phyloP scores from a whole-genome alignment of 495 filamentous ascomycete genomes.

The Platismatia glauca region DNA sequence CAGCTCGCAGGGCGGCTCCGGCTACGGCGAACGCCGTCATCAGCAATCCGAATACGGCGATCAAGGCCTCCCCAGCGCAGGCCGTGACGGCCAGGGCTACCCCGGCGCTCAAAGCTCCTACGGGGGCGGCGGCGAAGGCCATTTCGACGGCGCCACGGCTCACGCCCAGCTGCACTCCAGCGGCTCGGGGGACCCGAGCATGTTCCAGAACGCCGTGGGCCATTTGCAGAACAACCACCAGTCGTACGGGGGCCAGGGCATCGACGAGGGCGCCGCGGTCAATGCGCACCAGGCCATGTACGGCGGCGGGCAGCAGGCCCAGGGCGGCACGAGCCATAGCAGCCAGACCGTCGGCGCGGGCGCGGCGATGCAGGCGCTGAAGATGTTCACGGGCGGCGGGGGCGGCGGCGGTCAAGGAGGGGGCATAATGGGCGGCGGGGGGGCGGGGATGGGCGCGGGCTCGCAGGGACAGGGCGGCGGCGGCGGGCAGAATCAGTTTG shows the following conservation, averaged over 20 bases:
- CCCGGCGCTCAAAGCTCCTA: too few relatives aligned
- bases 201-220: slow-evolving; percentile 43
- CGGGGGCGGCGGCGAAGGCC: slow-evolving; percentile 28
- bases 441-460: too few relatives aligned
- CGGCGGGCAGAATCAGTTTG: slow-evolving; percentile 48
- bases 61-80: too few relatives aligned
- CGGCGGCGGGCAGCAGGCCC: slow-evolving; percentile 29
- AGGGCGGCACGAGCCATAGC: slow-evolving; percentile 25
- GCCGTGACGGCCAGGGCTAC: too few relatives aligned
- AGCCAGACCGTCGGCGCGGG: slow-evolving; percentile 45
- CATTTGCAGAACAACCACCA: slow-evolving; percentile 40
- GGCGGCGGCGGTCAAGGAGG: background rate
- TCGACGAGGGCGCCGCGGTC: slow-evolving; percentile 51
- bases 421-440: slow-evolving; percentile 8
- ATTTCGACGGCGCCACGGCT: slow-evolving; percentile 38
- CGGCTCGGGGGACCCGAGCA: slow-evolving; percentile 23
- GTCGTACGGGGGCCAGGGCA: slow-evolving; percentile 29
- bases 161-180: slow-evolving; percentile 40
- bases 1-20: slow-evolving; percentile 3
- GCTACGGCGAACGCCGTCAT: too few relatives aligned
- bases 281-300: slow-evolving; percentile 50
- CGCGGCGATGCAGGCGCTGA: slow-evolving; percentile 59
- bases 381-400: slow-evolving; percentile 48
- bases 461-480: too few relatives aligned
- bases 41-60: too few relatives aligned